These are phyloP conservation scores for Paxillus ammoniavirescens DNA, from an alignment of 768 basidiomycete genomes.

Conservation along the genomic window DNA sequence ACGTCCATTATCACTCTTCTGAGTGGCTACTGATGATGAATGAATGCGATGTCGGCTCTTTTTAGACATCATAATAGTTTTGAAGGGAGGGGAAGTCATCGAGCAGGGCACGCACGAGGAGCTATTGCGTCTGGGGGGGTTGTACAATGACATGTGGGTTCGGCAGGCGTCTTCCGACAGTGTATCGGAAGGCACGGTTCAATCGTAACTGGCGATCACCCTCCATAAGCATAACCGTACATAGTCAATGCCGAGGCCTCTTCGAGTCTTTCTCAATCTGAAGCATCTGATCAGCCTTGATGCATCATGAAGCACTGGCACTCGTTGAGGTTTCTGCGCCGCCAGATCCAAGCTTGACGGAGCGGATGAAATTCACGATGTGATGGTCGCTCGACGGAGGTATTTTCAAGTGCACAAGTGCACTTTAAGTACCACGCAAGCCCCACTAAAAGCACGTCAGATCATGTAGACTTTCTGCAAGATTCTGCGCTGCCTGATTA, in stretches of 20 bases:
- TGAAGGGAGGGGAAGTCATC: constrained; percentile 85
- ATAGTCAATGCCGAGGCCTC: background rate
- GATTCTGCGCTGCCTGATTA: too few species aligned
- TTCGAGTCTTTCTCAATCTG: too few species aligned
- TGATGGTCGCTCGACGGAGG: too few species aligned
- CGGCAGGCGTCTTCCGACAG: constrained; percentile 56
- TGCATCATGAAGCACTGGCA: too few species aligned
- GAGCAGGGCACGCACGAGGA: constrained; percentile 95
- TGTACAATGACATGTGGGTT: constrained; percentile 83
- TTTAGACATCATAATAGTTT: constrained; percentile 87
- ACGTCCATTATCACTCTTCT: constrained; percentile 19
- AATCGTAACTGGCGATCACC: background rate
- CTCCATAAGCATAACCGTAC: background rate
- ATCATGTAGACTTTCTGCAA: too few species aligned
- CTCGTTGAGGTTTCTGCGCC: too few species aligned
- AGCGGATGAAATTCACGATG: too few species aligned
- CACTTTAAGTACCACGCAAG: too few species aligned
- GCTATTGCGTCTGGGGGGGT: constrained; percentile 63
- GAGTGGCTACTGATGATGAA: background rate
- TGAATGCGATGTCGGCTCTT: background rate
- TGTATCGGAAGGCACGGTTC: constrained; percentile 14
- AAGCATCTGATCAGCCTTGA: too few species aligned
- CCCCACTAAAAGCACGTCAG: too few species aligned
- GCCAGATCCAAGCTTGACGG: too few species aligned
- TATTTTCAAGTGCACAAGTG: too few species aligned